Percentiles rank a stretch among this genome's conserved stretches.
These are phyloP conservation scores for Globisporangium orthogonon DNA, from an alignment of 352 stramenopile genomes.

Conservation along the genomic window DNA sequence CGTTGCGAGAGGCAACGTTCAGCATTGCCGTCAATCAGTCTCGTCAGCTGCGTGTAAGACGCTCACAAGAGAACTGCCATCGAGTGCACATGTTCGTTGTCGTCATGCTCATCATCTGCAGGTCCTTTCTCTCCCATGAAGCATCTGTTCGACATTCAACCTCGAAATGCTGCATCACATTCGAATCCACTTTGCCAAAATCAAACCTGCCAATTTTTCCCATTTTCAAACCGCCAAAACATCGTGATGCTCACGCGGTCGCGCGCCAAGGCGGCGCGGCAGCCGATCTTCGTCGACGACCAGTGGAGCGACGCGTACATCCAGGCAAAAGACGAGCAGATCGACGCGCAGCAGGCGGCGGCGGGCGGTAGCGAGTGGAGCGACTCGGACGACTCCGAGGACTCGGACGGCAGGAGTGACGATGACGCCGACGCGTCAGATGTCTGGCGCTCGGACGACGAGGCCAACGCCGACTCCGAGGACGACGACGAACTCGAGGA, in stretches of 20 bases:
- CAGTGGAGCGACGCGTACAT: constrained; percentile 84
- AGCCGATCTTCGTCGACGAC: constrained; percentile 77
- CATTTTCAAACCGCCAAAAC: no score
- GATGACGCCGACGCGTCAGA: constrained; percentile 14
- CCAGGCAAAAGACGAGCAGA: constrained; percentile 77
- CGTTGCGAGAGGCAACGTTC: no score
- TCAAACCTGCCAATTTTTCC: no score
- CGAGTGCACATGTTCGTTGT: no score
- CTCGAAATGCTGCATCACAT: not conserved
- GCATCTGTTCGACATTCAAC: no score
- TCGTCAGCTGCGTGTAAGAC: no score
- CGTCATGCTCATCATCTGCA: no score
- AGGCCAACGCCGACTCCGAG: constrained; percentile 9
- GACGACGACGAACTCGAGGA: constrained; percentile 18
- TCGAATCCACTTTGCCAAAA: not conserved
- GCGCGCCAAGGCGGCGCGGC: constrained; percentile 49
- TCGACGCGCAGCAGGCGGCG: constrained; percentile 57
- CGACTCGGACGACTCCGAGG: constrained; percentile 22
- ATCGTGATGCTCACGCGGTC: constrained; percentile 59
- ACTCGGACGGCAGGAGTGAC: constrained; percentile 29
- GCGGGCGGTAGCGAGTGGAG: constrained; percentile 33
- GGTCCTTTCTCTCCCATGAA: no score
- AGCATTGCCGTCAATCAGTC: no score
- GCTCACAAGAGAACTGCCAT: no score
- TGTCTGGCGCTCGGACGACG: constrained; percentile 15